These are phyloP conservation scores for Phoma herbarum DNA, from an alignment of 2,329 filamentous ascomycete species.

Conservation along the genomic window DNA sequence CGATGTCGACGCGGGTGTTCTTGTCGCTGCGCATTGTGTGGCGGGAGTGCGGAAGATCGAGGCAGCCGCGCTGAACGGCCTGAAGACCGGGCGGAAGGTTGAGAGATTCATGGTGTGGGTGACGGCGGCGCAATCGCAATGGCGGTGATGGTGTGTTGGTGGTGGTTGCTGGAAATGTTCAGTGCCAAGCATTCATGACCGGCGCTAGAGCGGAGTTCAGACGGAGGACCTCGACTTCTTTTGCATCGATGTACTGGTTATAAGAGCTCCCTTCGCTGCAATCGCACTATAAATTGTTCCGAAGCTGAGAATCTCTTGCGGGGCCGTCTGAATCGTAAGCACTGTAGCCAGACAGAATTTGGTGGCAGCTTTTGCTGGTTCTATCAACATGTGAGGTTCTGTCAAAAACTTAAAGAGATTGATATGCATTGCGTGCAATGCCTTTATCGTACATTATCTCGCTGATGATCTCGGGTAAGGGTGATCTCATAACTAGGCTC, in stretches of 20 bases:
- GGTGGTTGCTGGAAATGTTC: slow-evolving; percentile 14
- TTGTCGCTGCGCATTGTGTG: slow-evolving; percentile 27
- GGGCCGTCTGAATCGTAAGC: no score
- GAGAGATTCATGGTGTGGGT: slow-evolving; percentile 40
- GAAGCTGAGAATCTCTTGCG: background rate
- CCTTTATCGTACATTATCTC: no score
- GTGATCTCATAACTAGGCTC: background rate
- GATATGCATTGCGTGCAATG: no score
- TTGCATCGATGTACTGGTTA: no score
- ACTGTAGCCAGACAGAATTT: background rate
- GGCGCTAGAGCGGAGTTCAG: slow-evolving; percentile 16
- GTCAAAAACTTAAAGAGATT: no score
- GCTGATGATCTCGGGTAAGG: no score
- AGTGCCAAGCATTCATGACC: slow-evolving; percentile 9
- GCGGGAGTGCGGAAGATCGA: slow-evolving; percentile 22
- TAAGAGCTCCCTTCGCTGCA: background rate
- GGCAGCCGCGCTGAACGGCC: slow-evolving; percentile 24
- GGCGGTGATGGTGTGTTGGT: slow-evolving; percentile 19
- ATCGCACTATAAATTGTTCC: background rate
- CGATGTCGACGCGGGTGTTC: slow-evolving; percentile 27
- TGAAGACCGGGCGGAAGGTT: slow-evolving; percentile 35
- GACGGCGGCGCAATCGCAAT: slow-evolving; percentile 5
- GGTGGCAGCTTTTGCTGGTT: no score
- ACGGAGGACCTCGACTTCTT: background rate
- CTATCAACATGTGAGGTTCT: no score